Base-by-base conservation (phyloP, 352 stramenopile species). In the Phytophthora agathidicida region DNA sequence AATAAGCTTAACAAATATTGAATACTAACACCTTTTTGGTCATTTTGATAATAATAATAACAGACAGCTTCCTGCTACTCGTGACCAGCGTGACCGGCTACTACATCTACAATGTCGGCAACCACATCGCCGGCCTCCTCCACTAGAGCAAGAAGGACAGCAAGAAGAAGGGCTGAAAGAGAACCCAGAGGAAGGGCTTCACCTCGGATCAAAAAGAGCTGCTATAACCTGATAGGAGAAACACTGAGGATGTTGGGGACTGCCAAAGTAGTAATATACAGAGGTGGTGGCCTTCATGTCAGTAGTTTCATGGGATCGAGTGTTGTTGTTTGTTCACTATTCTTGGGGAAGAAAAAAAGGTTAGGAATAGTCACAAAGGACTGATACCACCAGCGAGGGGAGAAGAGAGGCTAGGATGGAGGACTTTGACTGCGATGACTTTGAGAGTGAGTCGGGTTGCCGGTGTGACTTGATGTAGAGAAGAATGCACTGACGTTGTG, bases 51-150 rank as follows among this genome's bases (percentile, higher is more conserved):
- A 45, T 26, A 17, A 27, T 30, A 13, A 13, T 22, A 35, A 23
- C 61, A 94, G 85, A 94, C 68, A 62, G 58, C 35, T 89, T 92
- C 64, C 55, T 87, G 48, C 56, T 94, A 22, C 69, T 92, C 17
- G 76, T 94, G 19, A 69, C 80, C 3, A 89, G 77, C 50, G 80
- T 90, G 37, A 85, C 75, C 24, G 68, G 73, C 50, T 94, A 94
- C 73, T 94, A 88, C 60, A 57, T 89, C 53, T 92, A 91, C 77
- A 87, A 55, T 68, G 73, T 85, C 48, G 74, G 62, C 43, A 73
- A 46, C 49, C 67, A 76, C 42, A 58, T 91, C 32, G 68, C 62
- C 8, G 71, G 73, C 7, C 64, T 89, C 13, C 58, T 91, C 38
- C 71, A 81, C 14, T 77, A 68, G 27, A 60, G 36, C 5, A 27